phyloP scores from a whole-genome alignment of 257 asterid genomes.

The Mentha longifolia region DNA sequence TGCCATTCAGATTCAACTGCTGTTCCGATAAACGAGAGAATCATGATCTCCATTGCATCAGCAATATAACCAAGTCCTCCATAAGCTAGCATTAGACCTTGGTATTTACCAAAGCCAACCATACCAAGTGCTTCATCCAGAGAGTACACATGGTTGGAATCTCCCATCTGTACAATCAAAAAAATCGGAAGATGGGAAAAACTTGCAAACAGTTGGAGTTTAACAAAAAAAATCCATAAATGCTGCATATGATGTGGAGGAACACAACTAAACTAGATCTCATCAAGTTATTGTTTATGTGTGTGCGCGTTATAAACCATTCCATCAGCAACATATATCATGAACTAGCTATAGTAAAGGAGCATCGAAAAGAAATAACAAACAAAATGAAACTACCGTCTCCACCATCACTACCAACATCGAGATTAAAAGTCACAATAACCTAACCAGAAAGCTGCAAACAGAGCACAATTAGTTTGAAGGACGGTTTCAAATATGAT shows the following conservation, averaged over 20 bases:
- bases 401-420: no score
- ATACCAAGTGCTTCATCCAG: constrained; percentile 48
- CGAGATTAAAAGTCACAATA: no score
- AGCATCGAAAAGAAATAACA: not conserved
- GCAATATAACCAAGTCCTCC: constrained; percentile 55
- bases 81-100: constrained; percentile 48
- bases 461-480: no score
- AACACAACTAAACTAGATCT: not conserved
- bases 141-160: constrained; percentile 39
- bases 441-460: no score
- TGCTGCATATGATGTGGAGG: not conserved
- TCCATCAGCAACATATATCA: not conserved
- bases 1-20: constrained; percentile 54
- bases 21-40: constrained; percentile 50
- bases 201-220: constrained; percentile 4
- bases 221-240: constrained; percentile 17
- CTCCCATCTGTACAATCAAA: constrained; percentile 43
- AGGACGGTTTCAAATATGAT: no score
- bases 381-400: no score
- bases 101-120: constrained; percentile 59
- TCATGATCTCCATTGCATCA: constrained; percentile 56
- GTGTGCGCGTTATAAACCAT: not conserved
- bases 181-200: not conserved
- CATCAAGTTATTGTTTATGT: not conserved
- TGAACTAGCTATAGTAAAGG: not conserved